Evolutionary conservation across 495 filamentous ascomycete genomes (phyloP).

Genomic region (Collariella sp.): DNA sequence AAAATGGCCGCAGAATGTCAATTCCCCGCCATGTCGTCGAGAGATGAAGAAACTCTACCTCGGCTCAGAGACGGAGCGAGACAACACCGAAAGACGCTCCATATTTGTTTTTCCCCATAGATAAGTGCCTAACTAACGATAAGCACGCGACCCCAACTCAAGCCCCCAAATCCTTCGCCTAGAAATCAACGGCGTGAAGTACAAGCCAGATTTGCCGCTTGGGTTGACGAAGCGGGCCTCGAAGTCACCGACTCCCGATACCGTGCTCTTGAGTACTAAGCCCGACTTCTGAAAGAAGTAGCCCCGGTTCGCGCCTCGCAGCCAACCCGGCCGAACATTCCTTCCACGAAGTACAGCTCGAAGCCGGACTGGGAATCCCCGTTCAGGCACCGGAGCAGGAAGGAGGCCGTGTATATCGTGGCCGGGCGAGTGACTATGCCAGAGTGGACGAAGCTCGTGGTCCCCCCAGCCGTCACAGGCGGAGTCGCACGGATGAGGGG

Average conservation of each 20-base stretch:
- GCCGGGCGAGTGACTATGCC: not conserved
- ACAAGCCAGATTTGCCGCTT: not conserved
- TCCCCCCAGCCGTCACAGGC: not conserved
- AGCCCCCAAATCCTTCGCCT: not conserved
- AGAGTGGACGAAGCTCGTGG: not conserved
- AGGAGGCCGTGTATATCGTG: not conserved
- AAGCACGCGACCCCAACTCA: no score
- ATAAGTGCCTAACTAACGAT: no score
- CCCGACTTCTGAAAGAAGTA: not conserved
- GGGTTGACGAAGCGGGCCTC: not conserved
- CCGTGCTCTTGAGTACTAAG: not conserved
- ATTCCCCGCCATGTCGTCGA: no score
- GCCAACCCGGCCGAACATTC: not conserved
- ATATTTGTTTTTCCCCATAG: no score
- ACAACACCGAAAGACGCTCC: no score
- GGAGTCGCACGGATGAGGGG: not conserved
- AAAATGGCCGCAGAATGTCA: no score
- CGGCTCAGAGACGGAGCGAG: no score
- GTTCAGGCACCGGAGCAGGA: constrained; percentile 2
- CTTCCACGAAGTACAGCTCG: not conserved
- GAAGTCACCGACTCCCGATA: not conserved
- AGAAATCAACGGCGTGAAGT: constrained; percentile 1
- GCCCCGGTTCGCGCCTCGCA: no score
- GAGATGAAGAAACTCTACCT: no score
- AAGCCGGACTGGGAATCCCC: not conserved